Base-by-base conservation (phyloP, 2,329 filamentous ascomycete species). In the Gremmenia infestans region DNA sequence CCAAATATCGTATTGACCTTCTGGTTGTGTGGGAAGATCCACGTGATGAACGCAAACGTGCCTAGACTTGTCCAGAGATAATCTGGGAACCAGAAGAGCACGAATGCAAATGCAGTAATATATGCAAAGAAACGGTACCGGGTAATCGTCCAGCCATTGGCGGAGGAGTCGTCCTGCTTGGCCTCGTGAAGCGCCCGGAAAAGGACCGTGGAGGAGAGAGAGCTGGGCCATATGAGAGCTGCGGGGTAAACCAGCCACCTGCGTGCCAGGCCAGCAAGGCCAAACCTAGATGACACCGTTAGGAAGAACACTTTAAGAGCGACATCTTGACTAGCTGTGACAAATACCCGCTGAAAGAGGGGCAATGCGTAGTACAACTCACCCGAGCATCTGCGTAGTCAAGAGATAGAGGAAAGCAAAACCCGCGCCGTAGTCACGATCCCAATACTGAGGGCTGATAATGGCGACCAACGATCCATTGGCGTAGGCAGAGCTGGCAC, bases 1-100 rank as follows among this genome's bases (percentile, higher is more conserved):
- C 86, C 87, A 64, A 90, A 90, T 2, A 90, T 66, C 68, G 89
- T 86, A 61, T 90, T 90, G 45, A 90, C 70, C 6, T 88, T 72
- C 0, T 81, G 75, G 56, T 81, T 88, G 50, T 88, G 74, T 0
- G 87, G 87, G 1, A 80, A 81, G 57, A 89, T 79, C 85, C 86
- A 90, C 0, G 86, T 89, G 12, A 81, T 76, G 65, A 87, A 86
- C 9, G 86, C 85, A 63, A 89, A 88, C 11, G 85, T 79, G 62
- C 84, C 87, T 11, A 89, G 72, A 55, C 82, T 88, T 55, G 87
- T 83, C 12, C 82, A 86, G 14, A 90, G 75, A 58, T 81, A 88
- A 14, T 73, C 78, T 0, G 79, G 79, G 67, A 55, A 54, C 52
- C 46, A 57, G 25, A 50, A 61, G 19, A 45, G 77, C 28, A 81